Evolutionary conservation across 306 rosid species (phyloP).

Genomic region (Calophaca sinica): DNA sequence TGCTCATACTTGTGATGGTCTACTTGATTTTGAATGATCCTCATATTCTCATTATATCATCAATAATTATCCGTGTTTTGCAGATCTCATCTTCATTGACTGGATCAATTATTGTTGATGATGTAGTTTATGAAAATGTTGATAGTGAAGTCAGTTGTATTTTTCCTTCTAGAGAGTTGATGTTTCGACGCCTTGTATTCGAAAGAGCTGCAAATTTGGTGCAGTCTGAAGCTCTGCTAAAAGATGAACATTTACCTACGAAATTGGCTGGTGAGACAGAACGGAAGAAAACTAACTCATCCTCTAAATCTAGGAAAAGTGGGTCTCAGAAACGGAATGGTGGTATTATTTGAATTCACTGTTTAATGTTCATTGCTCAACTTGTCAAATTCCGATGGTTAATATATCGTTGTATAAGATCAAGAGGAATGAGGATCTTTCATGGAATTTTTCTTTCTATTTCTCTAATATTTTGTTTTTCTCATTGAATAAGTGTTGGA

Average conservation of each 20-base stretch:
- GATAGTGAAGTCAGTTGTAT: slow-evolving; percentile 60
- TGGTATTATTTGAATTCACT: slow-evolving; percentile 56
- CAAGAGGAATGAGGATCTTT: slow-evolving; percentile 24
- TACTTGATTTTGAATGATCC: slow-evolving; percentile 30
- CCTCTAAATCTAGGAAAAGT: slow-evolving; percentile 73
- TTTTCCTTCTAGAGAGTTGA: slow-evolving; percentile 71
- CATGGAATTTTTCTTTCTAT: slow-evolving; percentile 22
- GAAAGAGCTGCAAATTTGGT: slow-evolving; percentile 88
- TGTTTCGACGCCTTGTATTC: slow-evolving; percentile 89
- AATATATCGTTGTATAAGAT: slow-evolving; percentile 25
- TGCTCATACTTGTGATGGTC: slow-evolving; percentile 16
- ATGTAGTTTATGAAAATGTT: slow-evolving; percentile 81
- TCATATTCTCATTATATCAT: slow-evolving; percentile 42
- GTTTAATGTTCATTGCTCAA: slow-evolving; percentile 16
- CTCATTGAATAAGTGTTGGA: background rate
- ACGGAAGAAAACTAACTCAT: slow-evolving; percentile 62
- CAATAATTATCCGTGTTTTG: slow-evolving; percentile 41
- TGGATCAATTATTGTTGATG: slow-evolving; percentile 86
- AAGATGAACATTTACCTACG: slow-evolving; percentile 50
- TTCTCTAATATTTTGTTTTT: background rate
- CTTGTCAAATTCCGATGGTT: slow-evolving; percentile 24
- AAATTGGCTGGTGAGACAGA: slow-evolving; percentile 53
- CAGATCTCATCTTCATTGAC: slow-evolving; percentile 86
- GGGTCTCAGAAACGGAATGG: slow-evolving; percentile 55
- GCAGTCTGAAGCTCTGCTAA: slow-evolving; percentile 92